Conservation (phyloP, 169 alveolate species). For the Eimeria acervulina region DNA sequence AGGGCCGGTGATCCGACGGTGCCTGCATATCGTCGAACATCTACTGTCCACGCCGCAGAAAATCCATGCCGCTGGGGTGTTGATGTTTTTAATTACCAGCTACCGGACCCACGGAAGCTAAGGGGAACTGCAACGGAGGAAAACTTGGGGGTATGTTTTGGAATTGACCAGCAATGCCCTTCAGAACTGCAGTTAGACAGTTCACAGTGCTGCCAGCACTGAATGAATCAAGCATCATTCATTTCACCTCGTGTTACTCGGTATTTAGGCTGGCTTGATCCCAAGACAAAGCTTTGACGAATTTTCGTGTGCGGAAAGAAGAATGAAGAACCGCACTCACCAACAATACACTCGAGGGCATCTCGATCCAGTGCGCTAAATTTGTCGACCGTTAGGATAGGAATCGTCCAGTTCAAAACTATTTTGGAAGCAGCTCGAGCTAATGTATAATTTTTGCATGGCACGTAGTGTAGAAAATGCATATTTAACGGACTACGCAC, state of each 20-base stretch:
- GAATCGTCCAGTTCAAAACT: neutral
- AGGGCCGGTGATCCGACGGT: conserved; percentile 37
- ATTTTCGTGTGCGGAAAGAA: neutral
- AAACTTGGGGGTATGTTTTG: conserved; percentile 24
- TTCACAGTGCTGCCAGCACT: neutral
- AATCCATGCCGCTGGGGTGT: conserved; percentile 78
- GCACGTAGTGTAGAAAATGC: neutral
- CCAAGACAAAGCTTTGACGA: conserved; percentile 62
- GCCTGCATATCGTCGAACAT: neutral
- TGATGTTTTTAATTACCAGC: conserved; percentile 68
- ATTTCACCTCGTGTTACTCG: neutral
- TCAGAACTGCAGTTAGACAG: neutral
- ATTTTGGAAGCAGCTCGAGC: neutral
- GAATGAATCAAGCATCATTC: neutral
- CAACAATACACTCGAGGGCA: conserved; percentile 11
- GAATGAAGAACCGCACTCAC: neutral
- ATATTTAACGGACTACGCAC: neutral
- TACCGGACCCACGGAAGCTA: conserved; percentile 55
- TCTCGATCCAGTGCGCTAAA: conserved; percentile 50
- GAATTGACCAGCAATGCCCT: neutral
- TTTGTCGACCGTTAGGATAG: neutral
- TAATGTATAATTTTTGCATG: neutral
- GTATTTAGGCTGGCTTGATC: conserved; percentile 37
- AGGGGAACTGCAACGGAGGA: conserved; percentile 49
- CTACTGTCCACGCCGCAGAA: conserved; percentile 63